These are phyloP conservation scores for Colletotrichum brevisporum DNA, from an alignment of 2,329 filamentous ascomycete species.

Conservation along the genomic window DNA sequence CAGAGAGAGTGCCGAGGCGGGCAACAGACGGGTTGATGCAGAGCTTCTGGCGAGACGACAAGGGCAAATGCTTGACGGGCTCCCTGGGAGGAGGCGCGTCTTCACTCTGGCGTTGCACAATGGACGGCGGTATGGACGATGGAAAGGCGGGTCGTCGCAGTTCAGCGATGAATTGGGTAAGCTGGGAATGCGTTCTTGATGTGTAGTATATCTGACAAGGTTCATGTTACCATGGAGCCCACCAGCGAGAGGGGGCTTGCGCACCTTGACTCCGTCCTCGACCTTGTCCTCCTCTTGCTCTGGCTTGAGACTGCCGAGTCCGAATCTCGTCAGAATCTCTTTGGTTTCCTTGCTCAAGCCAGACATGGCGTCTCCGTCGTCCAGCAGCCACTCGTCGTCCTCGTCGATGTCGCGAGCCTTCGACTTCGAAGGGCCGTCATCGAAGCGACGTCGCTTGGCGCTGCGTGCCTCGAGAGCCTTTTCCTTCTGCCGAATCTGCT, in stretches of 20 bases:
- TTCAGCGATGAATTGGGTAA: constrained; percentile 90
- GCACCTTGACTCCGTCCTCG: constrained; percentile 78
- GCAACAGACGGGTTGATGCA: constrained; percentile 92
- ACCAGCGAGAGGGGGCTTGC: constrained; percentile 32
- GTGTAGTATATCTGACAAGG: constrained; percentile 82
- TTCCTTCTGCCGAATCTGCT: constrained; percentile 74
- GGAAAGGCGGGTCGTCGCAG: constrained; percentile 84
- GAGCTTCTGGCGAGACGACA: constrained; percentile 88
- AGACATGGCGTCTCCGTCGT: constrained; percentile 62
- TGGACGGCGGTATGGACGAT: constrained; percentile 71
- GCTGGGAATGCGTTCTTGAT: constrained; percentile 91
- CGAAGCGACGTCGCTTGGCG: constrained; percentile 62
- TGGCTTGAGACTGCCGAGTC: constrained; percentile 56
- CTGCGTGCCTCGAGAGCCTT: constrained; percentile 67
- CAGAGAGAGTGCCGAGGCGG: constrained; percentile 77
- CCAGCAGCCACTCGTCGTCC: constrained; percentile 81
- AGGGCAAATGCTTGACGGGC: constrained; percentile 81
- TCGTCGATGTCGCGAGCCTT: constrained; percentile 52
- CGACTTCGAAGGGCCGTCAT: constrained; percentile 47
- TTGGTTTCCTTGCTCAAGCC: constrained; percentile 82
- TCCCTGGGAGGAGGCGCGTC: constrained; percentile 44
- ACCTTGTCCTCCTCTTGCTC: constrained; percentile 61
- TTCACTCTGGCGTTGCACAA: constrained; percentile 44
- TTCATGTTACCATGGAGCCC: constrained; percentile 48
- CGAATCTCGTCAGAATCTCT: constrained; percentile 78